Conservation (phyloP, 2,329 filamentous ascomycete species). For the Colletotrichum cuscutae region DNA sequence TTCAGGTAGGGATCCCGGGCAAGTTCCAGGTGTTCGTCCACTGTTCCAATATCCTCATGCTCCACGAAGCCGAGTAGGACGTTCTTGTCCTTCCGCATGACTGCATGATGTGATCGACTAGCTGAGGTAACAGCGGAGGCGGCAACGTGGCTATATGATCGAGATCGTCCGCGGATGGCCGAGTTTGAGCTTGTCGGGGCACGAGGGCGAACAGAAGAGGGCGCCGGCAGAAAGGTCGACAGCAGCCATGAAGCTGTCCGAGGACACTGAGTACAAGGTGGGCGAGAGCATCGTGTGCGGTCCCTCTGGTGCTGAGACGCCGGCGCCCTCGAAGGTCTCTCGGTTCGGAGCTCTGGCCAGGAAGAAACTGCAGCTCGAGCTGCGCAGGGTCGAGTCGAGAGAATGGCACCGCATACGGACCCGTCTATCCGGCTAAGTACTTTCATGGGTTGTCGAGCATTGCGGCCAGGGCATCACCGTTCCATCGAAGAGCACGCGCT, state of each 20-base stretch:
- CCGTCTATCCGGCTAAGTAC: constrained; percentile 67
- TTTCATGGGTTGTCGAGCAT: constrained; percentile 71
- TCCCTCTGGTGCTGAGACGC: constrained; percentile 7
- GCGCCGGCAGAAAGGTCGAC: constrained; percentile 50
- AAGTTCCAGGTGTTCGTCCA: constrained; percentile 64
- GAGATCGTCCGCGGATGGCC: constrained; percentile 7
- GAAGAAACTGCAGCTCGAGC: constrained; percentile 26
- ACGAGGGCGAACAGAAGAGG: constrained; percentile 37
- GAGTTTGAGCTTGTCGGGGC: constrained; percentile 15
- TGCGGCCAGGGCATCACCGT: constrained; percentile 29
- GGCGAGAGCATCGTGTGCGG: neutral
- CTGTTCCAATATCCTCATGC: constrained; percentile 56
- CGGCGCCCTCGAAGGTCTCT: constrained; percentile 27
- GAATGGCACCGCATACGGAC: constrained; percentile 67
- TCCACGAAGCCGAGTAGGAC: constrained; percentile 65
- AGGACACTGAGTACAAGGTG: constrained; percentile 39
- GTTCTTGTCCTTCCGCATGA: constrained; percentile 39
- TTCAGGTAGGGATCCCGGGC: constrained; percentile 65
- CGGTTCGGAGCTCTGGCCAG: constrained; percentile 20
- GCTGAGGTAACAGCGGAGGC: constrained; percentile 34
- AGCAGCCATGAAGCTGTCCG: constrained; percentile 52
- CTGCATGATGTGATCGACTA: constrained; percentile 32
- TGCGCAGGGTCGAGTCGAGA: constrained; percentile 55
- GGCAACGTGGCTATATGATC: constrained; percentile 26
- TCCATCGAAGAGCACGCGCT: constrained; percentile 24